These are phyloP conservation scores for Leucosporidium yakuticum DNA, from an alignment of 768 basidiomycete species.

Conservation along the genomic window DNA sequence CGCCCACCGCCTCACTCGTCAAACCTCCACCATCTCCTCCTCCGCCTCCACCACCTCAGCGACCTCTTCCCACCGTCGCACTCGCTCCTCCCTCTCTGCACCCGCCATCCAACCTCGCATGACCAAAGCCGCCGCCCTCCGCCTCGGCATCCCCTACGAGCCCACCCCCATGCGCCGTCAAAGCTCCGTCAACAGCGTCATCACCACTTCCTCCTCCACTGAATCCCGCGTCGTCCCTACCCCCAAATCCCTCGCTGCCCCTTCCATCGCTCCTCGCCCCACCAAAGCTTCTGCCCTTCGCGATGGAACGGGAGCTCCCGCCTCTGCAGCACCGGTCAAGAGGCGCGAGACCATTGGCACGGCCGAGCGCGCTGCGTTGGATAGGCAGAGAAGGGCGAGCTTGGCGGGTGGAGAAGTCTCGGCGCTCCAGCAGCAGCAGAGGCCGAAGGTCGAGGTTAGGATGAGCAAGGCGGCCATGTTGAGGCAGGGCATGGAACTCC, in stretches of 20 bases:
- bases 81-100: constrained; percentile 14
- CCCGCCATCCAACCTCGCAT: constrained; percentile 17
- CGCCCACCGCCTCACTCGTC: no score
- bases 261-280: constrained; percentile 17
- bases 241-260: constrained; percentile 15
- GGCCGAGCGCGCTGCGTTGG: constrained; percentile 22
- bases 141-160: constrained; percentile 18
- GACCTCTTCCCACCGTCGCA: constrained; percentile 3
- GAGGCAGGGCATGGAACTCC: no score
- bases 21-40: not conserved
- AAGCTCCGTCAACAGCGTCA: not conserved
- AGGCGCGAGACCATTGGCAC: constrained; percentile 22
- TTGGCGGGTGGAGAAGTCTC: not conserved
- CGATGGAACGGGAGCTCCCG: constrained; percentile 2
- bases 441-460: no score
- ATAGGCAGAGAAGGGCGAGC: not conserved
- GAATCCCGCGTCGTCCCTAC: not conserved
- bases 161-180: constrained; percentile 5
- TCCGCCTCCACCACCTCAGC: not conserved
- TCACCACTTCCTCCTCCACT: not conserved
- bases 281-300: constrained; percentile 13
- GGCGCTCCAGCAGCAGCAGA: not conserved
- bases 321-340: no score
- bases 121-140: constrained; percentile 29
- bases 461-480: no score